Conservation (phyloP, 106 monocot genomes). For the Dioscorea alata region DNA sequence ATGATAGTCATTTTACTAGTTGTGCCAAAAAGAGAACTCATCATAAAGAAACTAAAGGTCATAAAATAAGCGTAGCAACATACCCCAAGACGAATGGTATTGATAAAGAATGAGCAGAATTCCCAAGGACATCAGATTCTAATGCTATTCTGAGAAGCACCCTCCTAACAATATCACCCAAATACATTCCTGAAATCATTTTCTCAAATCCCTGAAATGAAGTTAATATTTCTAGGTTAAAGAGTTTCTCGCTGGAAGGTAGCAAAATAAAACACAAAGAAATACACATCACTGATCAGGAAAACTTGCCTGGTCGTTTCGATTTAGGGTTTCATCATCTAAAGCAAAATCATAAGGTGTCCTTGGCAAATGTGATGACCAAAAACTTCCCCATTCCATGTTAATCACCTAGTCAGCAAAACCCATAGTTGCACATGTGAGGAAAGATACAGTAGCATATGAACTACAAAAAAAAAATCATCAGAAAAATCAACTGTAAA, state of each 20-base stretch:
- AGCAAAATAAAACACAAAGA: neutral
- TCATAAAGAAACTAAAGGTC: conserved; percentile 3
- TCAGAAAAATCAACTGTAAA: neutral
- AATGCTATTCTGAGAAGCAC: conserved; percentile 64
- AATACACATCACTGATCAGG: neutral
- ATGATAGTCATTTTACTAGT: too few species aligned
- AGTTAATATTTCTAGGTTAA: neutral
- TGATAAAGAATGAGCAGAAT: conserved; percentile 47
- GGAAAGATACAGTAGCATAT: neutral
- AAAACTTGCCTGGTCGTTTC: conserved; percentile 65
- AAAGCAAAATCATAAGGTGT: conserved; percentile 80
- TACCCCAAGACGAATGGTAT: conserved; percentile 68
- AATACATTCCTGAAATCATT: conserved; percentile 97
- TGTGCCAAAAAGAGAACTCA: neutral
- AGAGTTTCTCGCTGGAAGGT: neutral
- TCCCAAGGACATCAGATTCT: conserved; percentile 74
- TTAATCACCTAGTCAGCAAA: conserved; percentile 72
- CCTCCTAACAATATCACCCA: conserved; percentile 85
- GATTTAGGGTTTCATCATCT: conserved; percentile 82
- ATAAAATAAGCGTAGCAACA: neutral
- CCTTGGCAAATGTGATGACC: conserved; percentile 93
- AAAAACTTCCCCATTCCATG: conserved; percentile 99
- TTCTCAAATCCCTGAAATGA: conserved; percentile 87
- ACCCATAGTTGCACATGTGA: neutral
- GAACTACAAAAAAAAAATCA: neutral